Evolutionary conservation across 2,329 filamentous ascomycete genomes (phyloP).

Genomic region (Venturiaceae sp.): DNA sequence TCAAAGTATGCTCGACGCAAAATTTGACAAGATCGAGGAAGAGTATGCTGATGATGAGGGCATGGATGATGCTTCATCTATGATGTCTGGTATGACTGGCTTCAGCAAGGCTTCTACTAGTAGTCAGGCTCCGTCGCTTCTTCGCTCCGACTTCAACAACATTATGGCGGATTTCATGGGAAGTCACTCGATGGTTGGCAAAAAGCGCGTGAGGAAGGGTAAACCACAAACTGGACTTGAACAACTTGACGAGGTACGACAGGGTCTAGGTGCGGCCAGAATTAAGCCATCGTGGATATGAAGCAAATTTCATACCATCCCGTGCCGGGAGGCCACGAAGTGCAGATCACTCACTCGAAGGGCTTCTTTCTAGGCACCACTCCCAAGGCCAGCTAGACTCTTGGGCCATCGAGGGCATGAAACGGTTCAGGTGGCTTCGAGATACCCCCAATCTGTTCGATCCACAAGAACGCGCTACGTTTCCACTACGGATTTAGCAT

Average conservation of each 20-base stretch:
- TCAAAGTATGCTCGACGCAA: conserved; percentile 71
- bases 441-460: no score
- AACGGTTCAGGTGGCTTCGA: no score
- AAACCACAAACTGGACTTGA: conserved; percentile 73
- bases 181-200: conserved; percentile 60
- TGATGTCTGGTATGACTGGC: conserved; percentile 30
- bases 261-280: conserved; percentile 67
- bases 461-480: no score
- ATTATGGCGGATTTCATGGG: conserved; percentile 92
- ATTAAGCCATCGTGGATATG: no score
- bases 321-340: no score
- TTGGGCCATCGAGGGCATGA: no score
- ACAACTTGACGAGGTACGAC: conserved; percentile 83
- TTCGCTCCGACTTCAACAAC: conserved; percentile 71
- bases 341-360: no score
- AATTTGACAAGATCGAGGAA: conserved; percentile 86
- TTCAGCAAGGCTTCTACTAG: conserved; percentile 22
- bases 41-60: conserved; percentile 54
- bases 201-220: conserved; percentile 46
- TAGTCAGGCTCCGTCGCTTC: conserved; percentile 35
- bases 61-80: conserved; percentile 37
- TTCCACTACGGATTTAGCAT: no score
- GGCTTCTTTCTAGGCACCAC: no score
- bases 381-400: no score
- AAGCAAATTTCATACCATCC: no score